phyloP scores from a whole-genome alignment of 805 yeast species.

The Candida arabinofermentans region DNA sequence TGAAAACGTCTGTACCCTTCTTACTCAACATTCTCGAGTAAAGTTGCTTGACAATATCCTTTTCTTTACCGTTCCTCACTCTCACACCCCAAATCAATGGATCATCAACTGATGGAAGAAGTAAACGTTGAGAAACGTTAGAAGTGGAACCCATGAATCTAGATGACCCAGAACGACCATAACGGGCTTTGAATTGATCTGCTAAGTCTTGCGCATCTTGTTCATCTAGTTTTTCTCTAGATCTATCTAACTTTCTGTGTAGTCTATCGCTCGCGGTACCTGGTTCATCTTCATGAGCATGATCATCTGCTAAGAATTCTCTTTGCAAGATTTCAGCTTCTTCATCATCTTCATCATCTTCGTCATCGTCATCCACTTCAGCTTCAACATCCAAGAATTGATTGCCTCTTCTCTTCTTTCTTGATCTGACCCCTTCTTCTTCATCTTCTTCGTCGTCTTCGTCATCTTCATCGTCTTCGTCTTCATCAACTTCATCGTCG shows the following conservation, averaged over 20 bases:
- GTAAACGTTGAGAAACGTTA: slow-evolving; percentile 85
- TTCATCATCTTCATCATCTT: slow-evolving; percentile 88
- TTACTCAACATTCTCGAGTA: slow-evolving; percentile 80
- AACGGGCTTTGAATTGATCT: slow-evolving; percentile 84
- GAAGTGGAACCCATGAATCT: slow-evolving; percentile 83
- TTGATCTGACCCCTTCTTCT: slow-evolving; percentile 48
- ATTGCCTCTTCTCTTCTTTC: slow-evolving; percentile 55
- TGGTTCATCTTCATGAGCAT: slow-evolving; percentile 54
- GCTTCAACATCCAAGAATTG: slow-evolving; percentile 98
- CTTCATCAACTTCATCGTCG: slow-evolving; percentile 25
- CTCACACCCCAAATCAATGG: slow-evolving; percentile 96
- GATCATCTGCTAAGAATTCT: slow-evolving; percentile 78
- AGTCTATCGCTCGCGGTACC: slow-evolving; percentile 56
- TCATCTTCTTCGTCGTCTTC: slow-evolving; percentile 52
- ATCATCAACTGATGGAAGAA: slow-evolving; percentile 93
- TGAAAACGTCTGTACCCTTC: slow-evolving; percentile 72
- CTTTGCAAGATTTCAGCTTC: slow-evolving; percentile 86
- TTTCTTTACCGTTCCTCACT: slow-evolving; percentile 90
- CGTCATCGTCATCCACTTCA: slow-evolving; percentile 97
- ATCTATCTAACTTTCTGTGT: slow-evolving; percentile 86
- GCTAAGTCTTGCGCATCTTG: slow-evolving; percentile 95
- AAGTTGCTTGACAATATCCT: slow-evolving; percentile 79
- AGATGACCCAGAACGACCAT: slow-evolving; percentile 78
- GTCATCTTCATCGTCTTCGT: slow-evolving; percentile 30
- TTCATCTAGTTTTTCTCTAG: slow-evolving; percentile 78